Conservation (phyloP, 352 stramenopile genomes). For the Phytophthora meadii region DNA sequence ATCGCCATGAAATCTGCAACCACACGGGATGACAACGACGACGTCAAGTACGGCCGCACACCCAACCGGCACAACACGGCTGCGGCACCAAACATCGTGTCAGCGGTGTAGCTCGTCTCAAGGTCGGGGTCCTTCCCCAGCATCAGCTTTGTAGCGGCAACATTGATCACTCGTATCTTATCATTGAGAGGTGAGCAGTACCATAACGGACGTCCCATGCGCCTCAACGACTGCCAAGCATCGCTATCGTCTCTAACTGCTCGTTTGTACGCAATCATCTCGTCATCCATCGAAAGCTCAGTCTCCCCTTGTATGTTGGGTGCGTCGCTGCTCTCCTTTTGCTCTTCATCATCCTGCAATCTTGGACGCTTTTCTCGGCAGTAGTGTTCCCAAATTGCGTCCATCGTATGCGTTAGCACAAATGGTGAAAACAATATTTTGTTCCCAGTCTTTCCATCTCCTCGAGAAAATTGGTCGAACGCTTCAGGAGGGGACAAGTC, state of each 20-base stretch:
- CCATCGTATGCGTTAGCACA: conserved; percentile 22
- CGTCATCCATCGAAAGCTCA: background rate
- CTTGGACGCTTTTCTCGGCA: background rate
- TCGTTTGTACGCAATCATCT: conserved; percentile 7
- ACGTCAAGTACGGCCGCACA: conserved; percentile 4
- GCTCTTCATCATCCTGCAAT: background rate
- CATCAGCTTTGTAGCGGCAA: conserved; percentile 15
- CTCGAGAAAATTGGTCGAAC: background rate
- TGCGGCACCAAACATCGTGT: conserved; percentile 16
- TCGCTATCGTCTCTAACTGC: background rate
- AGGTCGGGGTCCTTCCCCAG: background rate
- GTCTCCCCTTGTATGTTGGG: too few relatives aligned
- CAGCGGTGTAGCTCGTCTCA: background rate
- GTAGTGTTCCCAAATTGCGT: conserved; percentile 6
- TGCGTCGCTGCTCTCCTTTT: background rate
- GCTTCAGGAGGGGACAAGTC: background rate
- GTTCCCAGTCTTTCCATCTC: background rate
- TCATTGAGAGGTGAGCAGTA: too few relatives aligned
- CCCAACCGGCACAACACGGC: conserved; percentile 9
- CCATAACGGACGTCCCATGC: conserved; percentile 20
- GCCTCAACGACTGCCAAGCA: conserved; percentile 5
- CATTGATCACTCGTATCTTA: background rate
- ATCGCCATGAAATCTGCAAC: conserved; percentile 23
- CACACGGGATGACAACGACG: conserved; percentile 3
- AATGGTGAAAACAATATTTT: conserved; percentile 11